Evolutionary conservation across 306 rosid genomes (phyloP).

Genomic region (Cicer yamashitae): DNA sequence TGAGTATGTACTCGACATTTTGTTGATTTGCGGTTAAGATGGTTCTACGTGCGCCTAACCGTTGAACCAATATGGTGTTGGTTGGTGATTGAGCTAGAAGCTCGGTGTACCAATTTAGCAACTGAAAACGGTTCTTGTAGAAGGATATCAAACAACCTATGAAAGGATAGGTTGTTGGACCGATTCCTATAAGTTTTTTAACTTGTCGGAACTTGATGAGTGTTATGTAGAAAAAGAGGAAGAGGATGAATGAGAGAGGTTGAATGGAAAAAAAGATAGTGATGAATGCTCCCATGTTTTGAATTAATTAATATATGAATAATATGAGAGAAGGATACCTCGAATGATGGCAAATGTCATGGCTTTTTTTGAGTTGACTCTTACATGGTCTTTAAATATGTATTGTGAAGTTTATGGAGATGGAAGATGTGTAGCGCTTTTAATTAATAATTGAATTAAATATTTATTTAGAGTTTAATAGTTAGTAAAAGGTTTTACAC

Average conservation of each 20-base stretch:
- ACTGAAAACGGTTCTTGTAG: slow-evolving; percentile 62
- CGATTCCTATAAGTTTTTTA: slow-evolving; percentile 25
- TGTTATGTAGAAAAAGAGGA: slow-evolving; percentile 44
- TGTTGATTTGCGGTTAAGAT: slow-evolving; percentile 74
- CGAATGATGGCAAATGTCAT: neutral
- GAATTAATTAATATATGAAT: neutral
- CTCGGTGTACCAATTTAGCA: slow-evolving; percentile 79
- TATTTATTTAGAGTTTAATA: too few relatives aligned
- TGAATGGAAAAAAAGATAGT: slow-evolving; percentile 44
- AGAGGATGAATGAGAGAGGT: slow-evolving; percentile 44
- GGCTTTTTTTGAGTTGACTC: slow-evolving; percentile 37
- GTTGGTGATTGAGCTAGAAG: slow-evolving; percentile 65
- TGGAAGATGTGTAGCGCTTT: too few relatives aligned
- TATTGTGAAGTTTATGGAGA: neutral
- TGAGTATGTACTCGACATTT: slow-evolving; percentile 82
- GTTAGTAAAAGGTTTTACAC: too few relatives aligned
- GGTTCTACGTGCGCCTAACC: slow-evolving; percentile 72
- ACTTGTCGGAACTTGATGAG: slow-evolving; percentile 47
- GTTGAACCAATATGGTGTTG: slow-evolving; percentile 63
- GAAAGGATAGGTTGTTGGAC: slow-evolving; percentile 70
- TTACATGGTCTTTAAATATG: slow-evolving; percentile 25
- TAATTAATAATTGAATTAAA: too few relatives aligned
- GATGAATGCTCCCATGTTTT: slow-evolving; percentile 50
- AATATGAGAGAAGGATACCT: slow-evolving; percentile 7
- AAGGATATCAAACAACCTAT: slow-evolving; percentile 79